A percentile compares a stretch with the other conserved stretches of the same genome.
phyloP scores from a whole-genome alignment of 2,329 filamentous ascomycete species.

The Fusarium falciforme region DNA sequence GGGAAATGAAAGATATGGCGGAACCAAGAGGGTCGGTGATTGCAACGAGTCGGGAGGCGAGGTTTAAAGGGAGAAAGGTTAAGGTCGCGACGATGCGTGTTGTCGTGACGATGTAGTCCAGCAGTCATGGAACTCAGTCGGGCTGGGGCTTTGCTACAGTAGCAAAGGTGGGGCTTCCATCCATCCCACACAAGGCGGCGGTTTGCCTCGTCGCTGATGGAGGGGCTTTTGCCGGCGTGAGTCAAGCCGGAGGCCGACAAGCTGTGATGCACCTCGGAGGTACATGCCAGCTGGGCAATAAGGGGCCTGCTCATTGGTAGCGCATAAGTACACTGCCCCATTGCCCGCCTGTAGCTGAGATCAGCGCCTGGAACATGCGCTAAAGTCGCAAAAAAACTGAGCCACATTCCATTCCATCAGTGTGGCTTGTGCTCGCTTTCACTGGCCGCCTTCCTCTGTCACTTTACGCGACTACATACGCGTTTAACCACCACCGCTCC shows the following conservation, averaged over 20 bases:
- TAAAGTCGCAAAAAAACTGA: background rate
- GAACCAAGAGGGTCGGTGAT: conserved; percentile 2
- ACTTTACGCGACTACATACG: conserved; percentile 53
- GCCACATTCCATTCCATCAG: conserved; percentile 25
- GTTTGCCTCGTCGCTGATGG: conserved; percentile 19
- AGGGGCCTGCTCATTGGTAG: background rate
- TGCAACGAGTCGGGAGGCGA: conserved; percentile 6
- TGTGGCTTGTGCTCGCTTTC: conserved; percentile 26
- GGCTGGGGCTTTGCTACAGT: conserved; percentile 6
- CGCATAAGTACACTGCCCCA: background rate
- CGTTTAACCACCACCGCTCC: conserved; percentile 39
- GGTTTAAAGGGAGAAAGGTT: conserved; percentile 6
- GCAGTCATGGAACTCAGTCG: conserved; percentile 31
- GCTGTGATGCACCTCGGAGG: background rate
- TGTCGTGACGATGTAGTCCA: conserved; percentile 38
- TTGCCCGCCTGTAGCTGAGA: background rate
- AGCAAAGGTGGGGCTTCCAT: conserved; percentile 22
- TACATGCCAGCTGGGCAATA: background rate
- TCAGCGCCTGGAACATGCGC: background rate
- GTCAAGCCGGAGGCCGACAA: conserved; percentile 30
- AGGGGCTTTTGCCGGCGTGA: conserved; percentile 32
- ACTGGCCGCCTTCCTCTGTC: conserved; percentile 21
- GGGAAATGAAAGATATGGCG: conserved; percentile 10
- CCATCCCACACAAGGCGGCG: background rate
- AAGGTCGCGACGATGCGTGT: conserved; percentile 34